Base-by-base conservation (phyloP, 2,329 filamentous ascomycete genomes). In the Stagonosporopsis chrysanthemi region DNA sequence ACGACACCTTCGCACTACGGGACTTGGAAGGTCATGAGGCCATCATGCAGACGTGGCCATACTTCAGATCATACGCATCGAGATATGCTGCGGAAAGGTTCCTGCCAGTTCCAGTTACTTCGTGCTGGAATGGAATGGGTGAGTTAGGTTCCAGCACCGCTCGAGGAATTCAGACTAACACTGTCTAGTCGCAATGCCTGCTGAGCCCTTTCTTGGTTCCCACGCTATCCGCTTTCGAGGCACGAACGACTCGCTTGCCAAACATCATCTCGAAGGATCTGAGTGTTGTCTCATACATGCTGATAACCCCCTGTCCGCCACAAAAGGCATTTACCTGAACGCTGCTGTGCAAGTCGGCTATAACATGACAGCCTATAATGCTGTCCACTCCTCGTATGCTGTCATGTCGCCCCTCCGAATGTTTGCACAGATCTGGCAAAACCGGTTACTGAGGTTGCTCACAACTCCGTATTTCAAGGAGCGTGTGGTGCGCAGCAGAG, bases 221-320 rank as follows among this genome's bases (percentile, higher is more conserved):
- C 42, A 70, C 2, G 68, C 75, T 0, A 78, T 90, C 0, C 79
- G 77, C n/a, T 91, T 91, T 73, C 85, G 89, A 9, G 88, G 82
- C 4, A 80, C 90, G 22, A 70, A 84, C 0, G 88, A 90, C 67
- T 82, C 81, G 4, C 83, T 94, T 1, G 82, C 82, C 0, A 56
- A 64, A 3, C 68, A 79, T 24, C 89, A 91, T 68, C 79, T 92
- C 24, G 90, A 93, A 74, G 90, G 82, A n/a, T 90, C 86, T 14
- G 90, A 93, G 75, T 92, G 90, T 78, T 93, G 90, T 74, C 83
- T 93, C 49, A 86, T 91, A 52, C 89, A 91, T 69, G 85, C 86
- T 2, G 89, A 91, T 67, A 91, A 91, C 65, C 84, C 84, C 1
- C 75, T 87, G 4, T 82, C 81, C 5, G 69, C 51, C 1, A 64